Evolutionary conservation across 2,329 filamentous ascomycete species (phyloP), one percentile per base, ranked within the genome.

Genomic region (Penicillium thymicola): DNA sequence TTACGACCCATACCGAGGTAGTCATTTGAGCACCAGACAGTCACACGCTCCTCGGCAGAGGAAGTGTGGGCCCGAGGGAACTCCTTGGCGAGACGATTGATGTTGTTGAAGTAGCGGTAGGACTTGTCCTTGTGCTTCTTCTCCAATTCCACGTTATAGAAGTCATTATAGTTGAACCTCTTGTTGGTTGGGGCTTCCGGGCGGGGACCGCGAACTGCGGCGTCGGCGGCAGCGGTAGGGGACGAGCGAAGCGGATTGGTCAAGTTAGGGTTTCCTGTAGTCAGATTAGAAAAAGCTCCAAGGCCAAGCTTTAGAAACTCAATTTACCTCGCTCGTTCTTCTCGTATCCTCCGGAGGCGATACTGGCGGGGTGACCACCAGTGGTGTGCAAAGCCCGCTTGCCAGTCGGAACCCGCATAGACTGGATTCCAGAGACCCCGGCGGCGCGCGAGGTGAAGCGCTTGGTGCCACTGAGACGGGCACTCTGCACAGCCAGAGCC

Each of bases 51-150:
- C 58, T 93, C 87, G 70, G 85, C 84, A 57, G 82, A 86, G 16
- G 89, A 84, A 82, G 95, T 96, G 76, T 99, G 94, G 44, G 94
- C 94, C 63, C 89, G 90, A 30, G 94, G 94, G 62, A 99, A 99
- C 63, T 97, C 91, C 78, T 94, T 90, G 64, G 94, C 94, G 59
- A 99, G 83, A 36, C 94, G 92, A 72, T 99, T 99, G 85, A 99
- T 99, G 81, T 99, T 99, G 83, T 99, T 99, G 82, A 99, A 99
- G 81, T 97, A 97, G 71, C 94, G 90, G 81, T 99, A 99, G 51
- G 92, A 97, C 81, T 97, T 97, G 83, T 99, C 94, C 82, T 96
- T 92, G 83, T 96, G 94, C 81, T 99, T 99, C 85, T 97, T 97
- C 68, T 97, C 91, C 65, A 99, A 78, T 75, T 99, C 93, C 59